Evolutionary conservation across 176 grass and related monocot species (phyloP), one percentile per base, ranked within the genome.

Genomic region (Rhynchospora pubera): DNA sequence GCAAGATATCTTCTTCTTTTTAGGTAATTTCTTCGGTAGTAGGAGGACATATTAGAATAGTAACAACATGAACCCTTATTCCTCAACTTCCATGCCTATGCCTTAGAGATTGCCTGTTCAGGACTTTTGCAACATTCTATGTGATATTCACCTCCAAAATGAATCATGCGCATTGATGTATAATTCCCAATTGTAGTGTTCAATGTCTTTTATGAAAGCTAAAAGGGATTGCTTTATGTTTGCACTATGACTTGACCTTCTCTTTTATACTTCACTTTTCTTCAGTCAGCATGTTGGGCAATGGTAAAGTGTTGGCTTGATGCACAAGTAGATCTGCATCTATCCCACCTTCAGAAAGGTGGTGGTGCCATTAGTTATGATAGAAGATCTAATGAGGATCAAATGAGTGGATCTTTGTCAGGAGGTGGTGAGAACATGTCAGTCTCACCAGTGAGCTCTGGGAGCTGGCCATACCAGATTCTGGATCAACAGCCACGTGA

Each of bases 201-300:
- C 46, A 26, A 26, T 50, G 11, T 74, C 46, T 13, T 16, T 76
- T 69, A 15, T 82, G 34, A 58, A 55, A 68, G 62, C 9, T 28
- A 76, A 30, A 76, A 10, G 46, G 15, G 48, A 56, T 5, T 23
- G 50, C 1, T 76, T 68, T 11, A 56, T 71, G 44, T 70, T 83
- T 70, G 23, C 52, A 62, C 34, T 16, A 46, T 62, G 57, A 46
- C 57, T 62, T 19, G 7, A 60, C 4, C 22, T 50, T 83, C 56
- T 77, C 69, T 79, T 66, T 55, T 18, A 55, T 83, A 48, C 4
- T 83, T 47, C 12, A 59, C 65, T 45, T 69, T 87, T 88, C 67
- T 82, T 50, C 85, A 98, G 95, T 98, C 95, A 75, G 95, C 95
- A 84, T 98, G 92, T 87, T 98, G 95, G 95, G 90, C 89, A 85